Conservation (phyloP, 2,329 filamentous ascomycete genomes). For the Fusarium anguioides region DNA sequence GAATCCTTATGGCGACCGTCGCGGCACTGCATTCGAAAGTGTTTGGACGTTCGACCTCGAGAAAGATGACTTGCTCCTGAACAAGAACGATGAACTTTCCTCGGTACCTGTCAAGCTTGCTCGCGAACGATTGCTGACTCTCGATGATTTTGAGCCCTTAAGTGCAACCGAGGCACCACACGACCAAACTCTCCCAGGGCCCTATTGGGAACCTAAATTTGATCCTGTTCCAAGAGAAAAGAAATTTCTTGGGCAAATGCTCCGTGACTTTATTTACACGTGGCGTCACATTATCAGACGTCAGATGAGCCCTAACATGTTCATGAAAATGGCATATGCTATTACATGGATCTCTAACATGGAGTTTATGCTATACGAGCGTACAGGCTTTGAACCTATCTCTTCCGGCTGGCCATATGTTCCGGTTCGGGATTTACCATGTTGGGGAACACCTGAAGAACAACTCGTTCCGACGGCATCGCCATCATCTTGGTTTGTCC, state of each 20-base stretch:
- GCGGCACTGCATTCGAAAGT: neutral
- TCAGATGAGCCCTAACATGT: constrained; percentile 27
- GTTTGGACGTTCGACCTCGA: constrained; percentile 12
- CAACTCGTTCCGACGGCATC: constrained; percentile 18
- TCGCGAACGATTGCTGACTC: constrained; percentile 18
- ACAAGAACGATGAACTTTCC: neutral
- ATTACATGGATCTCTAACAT: constrained; percentile 19
- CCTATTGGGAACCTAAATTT: constrained; percentile 30
- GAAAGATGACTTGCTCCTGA: neutral
- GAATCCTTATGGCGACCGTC: neutral
- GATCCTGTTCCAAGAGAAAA: neutral
- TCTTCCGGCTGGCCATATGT: constrained; percentile 14
- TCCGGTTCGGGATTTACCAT: constrained; percentile 18
- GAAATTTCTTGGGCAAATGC: constrained; percentile 22
- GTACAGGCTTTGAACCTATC: constrained; percentile 20
- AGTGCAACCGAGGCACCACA: neutral
- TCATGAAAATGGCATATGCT: constrained; percentile 33
- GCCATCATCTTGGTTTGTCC: constrained; percentile 33
- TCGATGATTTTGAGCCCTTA: constrained; percentile 25
- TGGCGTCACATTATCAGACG: constrained; percentile 40
- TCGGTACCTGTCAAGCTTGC: constrained; percentile 19
- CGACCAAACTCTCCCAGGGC: constrained; percentile 3
- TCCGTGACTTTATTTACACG: constrained; percentile 30
- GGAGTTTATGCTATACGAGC: neutral
- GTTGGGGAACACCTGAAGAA: constrained; percentile 22